phyloP scores from a whole-genome alignment of 1,284 basidiomycete genomes.

The Ceratobasidium sp. region DNA sequence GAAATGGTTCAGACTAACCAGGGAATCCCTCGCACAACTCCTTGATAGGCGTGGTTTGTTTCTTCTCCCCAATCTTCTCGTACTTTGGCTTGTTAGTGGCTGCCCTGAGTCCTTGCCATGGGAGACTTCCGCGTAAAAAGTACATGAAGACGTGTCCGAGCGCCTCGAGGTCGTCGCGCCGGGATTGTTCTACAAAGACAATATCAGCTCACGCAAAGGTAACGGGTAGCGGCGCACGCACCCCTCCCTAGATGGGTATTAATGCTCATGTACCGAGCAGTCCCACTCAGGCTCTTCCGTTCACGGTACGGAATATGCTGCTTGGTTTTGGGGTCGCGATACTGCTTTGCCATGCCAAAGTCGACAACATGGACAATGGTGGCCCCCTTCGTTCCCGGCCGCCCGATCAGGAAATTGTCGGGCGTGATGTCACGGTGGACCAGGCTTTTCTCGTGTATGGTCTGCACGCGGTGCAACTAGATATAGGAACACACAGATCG shows the following conservation, averaged over 20 bases:
- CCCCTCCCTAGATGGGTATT: conserved; percentile 95
- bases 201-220: conserved; percentile 13
- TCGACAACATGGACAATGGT: conserved; percentile 74
- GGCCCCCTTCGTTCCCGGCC: conserved; percentile 86
- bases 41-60: conserved; percentile 94
- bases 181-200: conserved; percentile 79
- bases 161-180: conserved; percentile 93
- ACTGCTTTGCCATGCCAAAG: conserved; percentile 98
- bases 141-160: conserved; percentile 99
- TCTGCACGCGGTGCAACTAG: conserved; percentile 89
- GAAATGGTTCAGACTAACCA: conserved; percentile 62
- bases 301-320: conserved; percentile 97
- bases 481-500: conserved; percentile 8
- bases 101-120: conserved; percentile 61
- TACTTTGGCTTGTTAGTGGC: conserved; percentile 99
- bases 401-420: conserved; percentile 95
- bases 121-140: conserved; percentile 90
- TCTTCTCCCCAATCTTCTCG: conserved; percentile 99
- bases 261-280: conserved; percentile 97
- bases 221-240: conserved; percentile 55
- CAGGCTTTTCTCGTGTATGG: conserved; percentile 96
- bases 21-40: conserved; percentile 94
- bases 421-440: conserved; percentile 99
- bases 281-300: conserved; percentile 89
- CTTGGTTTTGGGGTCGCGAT: conserved; percentile 96